These are phyloP conservation scores for Torulaspora indica DNA, from an alignment of 805 yeast species.

Conservation along the genomic window DNA sequence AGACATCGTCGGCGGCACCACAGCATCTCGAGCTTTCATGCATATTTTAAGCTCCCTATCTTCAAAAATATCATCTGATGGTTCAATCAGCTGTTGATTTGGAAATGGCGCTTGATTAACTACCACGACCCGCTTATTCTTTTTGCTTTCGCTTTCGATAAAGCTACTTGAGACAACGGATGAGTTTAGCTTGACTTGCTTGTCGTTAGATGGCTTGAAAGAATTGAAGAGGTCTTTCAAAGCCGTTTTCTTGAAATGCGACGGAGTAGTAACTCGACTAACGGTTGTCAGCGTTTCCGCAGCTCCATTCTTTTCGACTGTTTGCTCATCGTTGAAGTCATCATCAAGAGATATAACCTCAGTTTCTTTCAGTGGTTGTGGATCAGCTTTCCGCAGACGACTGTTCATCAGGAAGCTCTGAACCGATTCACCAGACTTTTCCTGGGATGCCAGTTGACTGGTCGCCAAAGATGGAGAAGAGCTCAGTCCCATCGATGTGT, in stretches of 20 bases:
- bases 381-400: conserved; percentile 3
- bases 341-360: conserved; percentile 18
- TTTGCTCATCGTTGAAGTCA: conserved; percentile 11
- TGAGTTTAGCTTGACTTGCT: conserved; percentile 4
- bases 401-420: conserved; percentile 21
- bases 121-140: conserved; percentile 11
- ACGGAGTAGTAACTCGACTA: conserved; percentile 13
- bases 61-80: conserved; percentile 7
- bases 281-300: neutral
- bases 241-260: conserved; percentile 23
- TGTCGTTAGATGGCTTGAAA: conserved; percentile 11
- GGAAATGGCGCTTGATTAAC: conserved; percentile 27
- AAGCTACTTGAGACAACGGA: conserved; percentile 4
- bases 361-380: conserved; percentile 1
- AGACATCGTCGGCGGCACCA: neutral
- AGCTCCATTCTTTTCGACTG: neutral
- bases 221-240: conserved; percentile 24
- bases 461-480: conserved; percentile 13
- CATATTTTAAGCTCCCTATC: conserved; percentile 1
- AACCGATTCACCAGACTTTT: conserved; percentile 14
- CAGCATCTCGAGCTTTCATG: neutral
- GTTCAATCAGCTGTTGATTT: conserved; percentile 13
- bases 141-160: neutral
- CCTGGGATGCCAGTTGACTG: conserved; percentile 4
- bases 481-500: conserved; percentile 6